Conservation (phyloP, 31 red algal genomes). For the Porphyra umbilicalis region DNA sequence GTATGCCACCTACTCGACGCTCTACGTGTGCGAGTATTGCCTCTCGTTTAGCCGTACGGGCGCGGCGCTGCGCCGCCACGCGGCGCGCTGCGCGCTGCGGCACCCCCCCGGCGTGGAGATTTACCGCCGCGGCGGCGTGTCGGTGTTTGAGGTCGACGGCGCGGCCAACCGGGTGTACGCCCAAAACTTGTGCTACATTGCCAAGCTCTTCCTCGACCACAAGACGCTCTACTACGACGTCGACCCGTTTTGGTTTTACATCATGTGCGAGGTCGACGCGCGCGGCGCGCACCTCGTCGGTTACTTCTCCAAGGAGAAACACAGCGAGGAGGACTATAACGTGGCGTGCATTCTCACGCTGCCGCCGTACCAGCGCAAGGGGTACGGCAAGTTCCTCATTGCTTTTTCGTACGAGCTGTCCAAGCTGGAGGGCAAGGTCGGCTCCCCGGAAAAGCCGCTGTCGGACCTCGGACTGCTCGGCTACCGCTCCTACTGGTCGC, state of each 20-base stretch:
- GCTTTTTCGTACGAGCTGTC: conserved; percentile 92
- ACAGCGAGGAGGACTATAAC: conserved; percentile 95
- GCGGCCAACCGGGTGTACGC: conserved; percentile 83
- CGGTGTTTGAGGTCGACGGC: conserved; percentile 95
- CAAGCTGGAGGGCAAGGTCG: conserved; percentile 84
- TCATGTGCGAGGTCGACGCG: conserved; percentile 93
- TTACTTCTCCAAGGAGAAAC: conserved; percentile 99
- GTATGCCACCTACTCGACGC: conserved; percentile 59
- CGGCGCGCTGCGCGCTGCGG: conserved; percentile 42
- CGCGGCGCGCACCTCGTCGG: conserved; percentile 87
- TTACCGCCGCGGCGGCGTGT: conserved; percentile 87
- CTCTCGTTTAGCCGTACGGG: conserved; percentile 73
- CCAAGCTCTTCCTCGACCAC: conserved; percentile 98
- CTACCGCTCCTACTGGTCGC: conserved; percentile 97
- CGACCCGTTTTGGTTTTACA: conserved; percentile 99
- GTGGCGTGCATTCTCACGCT: conserved; percentile 97
- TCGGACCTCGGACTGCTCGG: conserved; percentile 90
- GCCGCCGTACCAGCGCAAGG: conserved; percentile 93
- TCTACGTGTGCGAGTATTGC: conserved; percentile 97
- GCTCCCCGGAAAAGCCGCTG: conserved; percentile 96
- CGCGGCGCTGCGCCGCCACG: conserved; percentile 59
- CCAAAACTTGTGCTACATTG: conserved; percentile 96
- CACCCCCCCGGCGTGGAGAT: conserved; percentile 94
- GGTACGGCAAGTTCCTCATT: conserved; percentile 99
- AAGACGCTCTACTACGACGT: conserved; percentile 99